Evolutionary conservation across 176 grass and related monocot species (phyloP).

Genomic region (Oryza meridionalis): DNA sequence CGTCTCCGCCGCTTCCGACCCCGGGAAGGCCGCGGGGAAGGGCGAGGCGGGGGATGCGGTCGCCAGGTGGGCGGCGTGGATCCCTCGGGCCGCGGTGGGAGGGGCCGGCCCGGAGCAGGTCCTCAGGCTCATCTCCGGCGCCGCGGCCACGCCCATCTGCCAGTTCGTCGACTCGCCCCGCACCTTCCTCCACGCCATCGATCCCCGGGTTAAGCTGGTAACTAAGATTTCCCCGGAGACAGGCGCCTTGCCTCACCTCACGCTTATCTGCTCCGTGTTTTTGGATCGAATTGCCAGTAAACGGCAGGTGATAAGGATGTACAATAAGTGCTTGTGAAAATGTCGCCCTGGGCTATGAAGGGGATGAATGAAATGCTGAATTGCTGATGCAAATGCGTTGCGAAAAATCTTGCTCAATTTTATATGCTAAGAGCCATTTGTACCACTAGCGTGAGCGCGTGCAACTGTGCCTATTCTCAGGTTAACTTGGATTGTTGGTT

Average conservation of each 20-base stretch:
- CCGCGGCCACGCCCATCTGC: slow-evolving; percentile 82
- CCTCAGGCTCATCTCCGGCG: slow-evolving; percentile 81
- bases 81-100: slow-evolving; percentile 50
- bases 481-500: background rate
- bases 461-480: background rate
- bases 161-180: slow-evolving; percentile 86
- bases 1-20: slow-evolving; percentile 42
- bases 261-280: background rate
- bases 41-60: slow-evolving; percentile 5
- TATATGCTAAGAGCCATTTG: background rate
- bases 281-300: background rate
- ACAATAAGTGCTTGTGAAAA: slow-evolving; percentile 5
- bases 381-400: background rate
- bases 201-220: slow-evolving; percentile 96
- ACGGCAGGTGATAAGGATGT: background rate
- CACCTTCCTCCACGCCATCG: slow-evolving; percentile 91
- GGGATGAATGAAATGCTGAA: background rate
- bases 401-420: background rate
- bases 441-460: background rate
- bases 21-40: slow-evolving; percentile 15
- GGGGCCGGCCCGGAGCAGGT: slow-evolving; percentile 63
- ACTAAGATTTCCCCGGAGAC: background rate
- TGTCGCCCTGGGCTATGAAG: background rate
- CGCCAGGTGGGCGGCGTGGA: slow-evolving; percentile 63
- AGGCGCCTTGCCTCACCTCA: background rate